Percentiles rank a stretch among this genome's conserved stretches.
Conservation (phyloP, 768 basidiomycete species). For the Pilatotrama ljubarskyi region DNA sequence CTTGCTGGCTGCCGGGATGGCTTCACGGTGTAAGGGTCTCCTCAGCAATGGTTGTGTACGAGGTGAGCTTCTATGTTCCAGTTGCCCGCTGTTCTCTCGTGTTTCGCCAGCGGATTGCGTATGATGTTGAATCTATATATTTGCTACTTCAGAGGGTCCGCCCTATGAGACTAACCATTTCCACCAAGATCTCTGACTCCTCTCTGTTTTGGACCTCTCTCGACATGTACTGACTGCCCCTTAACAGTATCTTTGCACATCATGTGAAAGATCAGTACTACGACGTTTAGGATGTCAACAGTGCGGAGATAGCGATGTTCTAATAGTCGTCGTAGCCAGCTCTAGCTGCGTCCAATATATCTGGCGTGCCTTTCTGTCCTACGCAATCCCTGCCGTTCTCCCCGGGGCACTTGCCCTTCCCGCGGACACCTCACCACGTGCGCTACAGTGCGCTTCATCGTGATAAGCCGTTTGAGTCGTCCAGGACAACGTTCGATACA, state of each 20-base stretch:
- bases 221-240: background rate
- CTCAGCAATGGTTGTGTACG: too few species aligned
- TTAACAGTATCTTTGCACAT: background rate
- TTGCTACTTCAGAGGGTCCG: constrained; percentile 87
- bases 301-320: too few species aligned
- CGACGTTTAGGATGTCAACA: too few species aligned
- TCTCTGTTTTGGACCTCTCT: constrained; percentile 14
- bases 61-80: background rate
- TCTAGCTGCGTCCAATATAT: background rate
- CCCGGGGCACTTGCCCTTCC: too few species aligned
- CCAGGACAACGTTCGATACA: too few species aligned
- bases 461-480: too few species aligned
- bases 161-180: constrained; percentile 75
- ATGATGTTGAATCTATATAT: constrained; percentile 55
- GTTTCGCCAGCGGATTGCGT: background rate
- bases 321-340: background rate
- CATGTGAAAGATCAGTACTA: too few species aligned
- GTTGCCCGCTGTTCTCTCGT: constrained; percentile 23
- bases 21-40: too few species aligned
- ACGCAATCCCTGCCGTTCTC: too few species aligned
- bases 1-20: too few species aligned
- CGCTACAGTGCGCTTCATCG: too few species aligned
- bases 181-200: constrained; percentile 81
- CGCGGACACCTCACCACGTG: too few species aligned
- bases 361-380: background rate